Evolutionary conservation across 345 rosid species (phyloP).

Genomic region (Euphorbia peplus): DNA sequence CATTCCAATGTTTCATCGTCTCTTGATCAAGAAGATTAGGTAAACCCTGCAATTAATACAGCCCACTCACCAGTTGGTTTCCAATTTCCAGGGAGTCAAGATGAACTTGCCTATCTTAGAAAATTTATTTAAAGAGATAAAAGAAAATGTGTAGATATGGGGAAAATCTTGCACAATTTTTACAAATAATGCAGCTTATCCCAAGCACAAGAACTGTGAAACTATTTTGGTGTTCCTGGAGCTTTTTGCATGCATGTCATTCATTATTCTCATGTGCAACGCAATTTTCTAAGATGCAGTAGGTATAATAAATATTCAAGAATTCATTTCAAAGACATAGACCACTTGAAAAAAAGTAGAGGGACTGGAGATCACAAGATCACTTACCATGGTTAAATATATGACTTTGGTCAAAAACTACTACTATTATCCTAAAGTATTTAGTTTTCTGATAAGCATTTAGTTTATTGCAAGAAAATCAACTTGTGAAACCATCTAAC

Average conservation of each 20-base stretch:
- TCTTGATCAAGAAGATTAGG: constrained; percentile 42
- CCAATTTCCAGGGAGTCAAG: constrained; percentile 1
- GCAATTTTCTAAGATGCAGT: background rate
- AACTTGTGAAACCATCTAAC: background rate
- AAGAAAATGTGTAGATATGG: background rate
- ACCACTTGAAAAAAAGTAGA: background rate
- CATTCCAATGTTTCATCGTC: constrained; percentile 44
- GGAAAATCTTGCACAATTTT: background rate
- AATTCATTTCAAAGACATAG: background rate
- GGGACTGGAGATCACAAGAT: background rate
- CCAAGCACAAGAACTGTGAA: background rate
- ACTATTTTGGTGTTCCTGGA: background rate
- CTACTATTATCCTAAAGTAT: background rate
- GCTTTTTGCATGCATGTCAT: background rate
- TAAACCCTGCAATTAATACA: constrained; percentile 62
- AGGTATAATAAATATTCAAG: background rate
- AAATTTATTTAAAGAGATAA: constrained; percentile 1
- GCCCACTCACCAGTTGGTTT: constrained; percentile 5
- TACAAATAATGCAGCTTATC: background rate
- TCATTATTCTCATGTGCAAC: background rate
- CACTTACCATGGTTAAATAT: background rate
- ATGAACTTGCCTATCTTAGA: background rate
- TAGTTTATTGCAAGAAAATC: background rate
- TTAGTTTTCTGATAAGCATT: background rate
- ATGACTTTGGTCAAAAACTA: background rate